phyloP scores from a whole-genome alignment of 495 filamentous ascomycete genomes.

The Aspergillus nanangensis region DNA sequence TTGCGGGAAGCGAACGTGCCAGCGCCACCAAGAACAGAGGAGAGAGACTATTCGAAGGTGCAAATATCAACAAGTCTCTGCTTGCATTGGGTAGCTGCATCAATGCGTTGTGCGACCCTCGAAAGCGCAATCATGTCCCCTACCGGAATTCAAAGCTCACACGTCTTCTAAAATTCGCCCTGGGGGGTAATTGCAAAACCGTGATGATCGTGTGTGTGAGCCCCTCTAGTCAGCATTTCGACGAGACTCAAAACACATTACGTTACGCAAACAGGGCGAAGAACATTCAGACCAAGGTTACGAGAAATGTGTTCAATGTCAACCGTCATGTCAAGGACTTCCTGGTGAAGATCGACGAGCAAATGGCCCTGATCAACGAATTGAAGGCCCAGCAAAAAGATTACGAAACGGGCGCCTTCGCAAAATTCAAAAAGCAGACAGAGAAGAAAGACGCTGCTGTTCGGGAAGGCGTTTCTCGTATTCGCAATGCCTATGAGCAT shows the following conservation, averaged over 20 bases:
- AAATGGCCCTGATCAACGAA: slow-evolving; percentile 89
- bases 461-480: slow-evolving; percentile 75
- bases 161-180: slow-evolving; percentile 90
- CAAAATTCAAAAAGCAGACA: slow-evolving; percentile 82
- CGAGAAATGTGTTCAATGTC: slow-evolving; percentile 97
- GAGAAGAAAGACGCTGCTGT: slow-evolving; percentile 76
- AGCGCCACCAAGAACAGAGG: slow-evolving; percentile 97
- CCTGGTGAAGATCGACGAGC: slow-evolving; percentile 95
- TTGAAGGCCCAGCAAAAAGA: slow-evolving; percentile 89
- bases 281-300: slow-evolving; percentile 99
- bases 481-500: slow-evolving; percentile 82
- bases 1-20: slow-evolving; percentile 93
- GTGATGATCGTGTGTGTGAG: slow-evolving; percentile 99
- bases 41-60: slow-evolving; percentile 85
- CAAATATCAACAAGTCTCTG: slow-evolving; percentile 98
- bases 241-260: slow-evolving; percentile 97
- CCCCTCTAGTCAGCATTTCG: slow-evolving; percentile 93
- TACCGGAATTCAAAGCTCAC: slow-evolving; percentile 98
- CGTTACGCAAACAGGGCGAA: slow-evolving; percentile 98
- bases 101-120: slow-evolving; percentile 93
- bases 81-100: slow-evolving; percentile 96
- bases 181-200: slow-evolving; percentile 97
- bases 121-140: slow-evolving; percentile 89
- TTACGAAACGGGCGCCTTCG: slow-evolving; percentile 77
- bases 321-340: slow-evolving; percentile 99